Conservation (phyloP, 768 basidiomycete genomes). For the Rhizopogon sp. region DNA sequence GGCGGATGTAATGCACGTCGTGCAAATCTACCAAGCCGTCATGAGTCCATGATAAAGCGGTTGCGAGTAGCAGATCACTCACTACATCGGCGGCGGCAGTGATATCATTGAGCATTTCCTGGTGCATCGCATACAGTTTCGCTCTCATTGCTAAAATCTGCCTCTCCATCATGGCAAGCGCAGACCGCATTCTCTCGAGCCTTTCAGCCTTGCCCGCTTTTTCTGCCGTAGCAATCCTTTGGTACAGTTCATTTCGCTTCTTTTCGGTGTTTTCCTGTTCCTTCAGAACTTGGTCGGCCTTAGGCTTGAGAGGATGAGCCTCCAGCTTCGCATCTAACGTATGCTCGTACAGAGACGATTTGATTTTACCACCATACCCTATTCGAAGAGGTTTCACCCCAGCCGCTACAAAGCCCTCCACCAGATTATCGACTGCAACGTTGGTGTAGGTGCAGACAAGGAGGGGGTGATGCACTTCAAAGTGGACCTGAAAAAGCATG, state of each 20-base stretch:
- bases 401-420: slow-evolving; percentile 60
- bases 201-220: slow-evolving; percentile 13
- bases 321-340: slow-evolving; percentile 63
- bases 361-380: slow-evolving; percentile 59
- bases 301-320: slow-evolving; percentile 49
- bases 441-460: slow-evolving; percentile 95
- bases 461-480: slow-evolving; percentile 77
- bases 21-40: slow-evolving; percentile 59
- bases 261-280: slow-evolving; percentile 29
- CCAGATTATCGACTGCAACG: slow-evolving; percentile 87
- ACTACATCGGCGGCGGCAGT: slow-evolving; percentile 71
- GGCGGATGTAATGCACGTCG: slow-evolving; percentile 81
- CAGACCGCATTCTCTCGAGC: slow-evolving; percentile 25
- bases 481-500: slow-evolving; percentile 48
- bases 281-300: slow-evolving; percentile 37
- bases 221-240: slow-evolving; percentile 18
- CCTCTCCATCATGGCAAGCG: slow-evolving; percentile 22
- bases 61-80: slow-evolving; percentile 22
- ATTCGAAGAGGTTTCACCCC: slow-evolving; percentile 75
- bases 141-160: slow-evolving; percentile 29
- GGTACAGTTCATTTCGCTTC: slow-evolving; percentile 19
- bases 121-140: slow-evolving; percentile 50
- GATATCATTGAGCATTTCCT: slow-evolving; percentile 60
- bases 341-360: slow-evolving; percentile 46
- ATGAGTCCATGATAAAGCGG: slow-evolving; percentile 4